phyloP scores from a whole-genome alignment of 106 monocot species.

The Amphibolis antarctica region DNA sequence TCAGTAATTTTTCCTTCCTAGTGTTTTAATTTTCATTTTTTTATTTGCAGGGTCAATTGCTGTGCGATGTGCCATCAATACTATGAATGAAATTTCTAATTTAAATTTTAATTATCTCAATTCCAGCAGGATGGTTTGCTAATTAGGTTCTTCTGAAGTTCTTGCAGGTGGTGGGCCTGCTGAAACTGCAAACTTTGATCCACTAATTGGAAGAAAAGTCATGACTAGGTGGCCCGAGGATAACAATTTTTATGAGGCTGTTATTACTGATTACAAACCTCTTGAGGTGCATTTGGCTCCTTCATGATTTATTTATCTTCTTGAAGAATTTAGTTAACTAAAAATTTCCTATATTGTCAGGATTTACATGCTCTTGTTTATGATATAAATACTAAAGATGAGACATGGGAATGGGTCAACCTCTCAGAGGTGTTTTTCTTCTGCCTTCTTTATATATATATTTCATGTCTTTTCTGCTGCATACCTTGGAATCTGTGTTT shows the following conservation, averaged over 20 bases:
- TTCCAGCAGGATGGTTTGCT: conserved; percentile 27
- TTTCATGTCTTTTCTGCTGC: no score
- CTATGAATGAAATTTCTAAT: conserved; percentile 20
- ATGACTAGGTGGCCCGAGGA: conserved; percentile 89
- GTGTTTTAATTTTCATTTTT: not conserved
- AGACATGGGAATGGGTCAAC: conserved; percentile 93
- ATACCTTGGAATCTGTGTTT: no score
- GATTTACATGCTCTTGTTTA: conserved; percentile 82
- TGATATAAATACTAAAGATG: conserved; percentile 65
- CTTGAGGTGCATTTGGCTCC: conserved; percentile 44
- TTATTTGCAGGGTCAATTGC: conserved; percentile 34
- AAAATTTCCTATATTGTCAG: conserved; percentile 27
- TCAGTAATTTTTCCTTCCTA: not conserved
- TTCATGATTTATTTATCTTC: conserved; percentile 9
- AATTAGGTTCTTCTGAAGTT: conserved; percentile 26
- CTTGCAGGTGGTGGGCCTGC: conserved; percentile 23
- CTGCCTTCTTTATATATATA: not conserved
- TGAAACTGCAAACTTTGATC: conserved; percentile 36
- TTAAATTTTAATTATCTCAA: conserved; percentile 23
- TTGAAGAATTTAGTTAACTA: not conserved
- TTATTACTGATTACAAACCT: conserved; percentile 79
- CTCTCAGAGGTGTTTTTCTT: conserved; percentile 52
- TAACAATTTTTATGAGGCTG: conserved; percentile 93
- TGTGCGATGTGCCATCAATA: conserved; percentile 22
- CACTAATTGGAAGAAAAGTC: conserved; percentile 76